A percentile compares a stretch with the other conserved stretches of the same genome.
Conservation (phyloP, 179 eudicot genomes). For the Pouteria campechiana region DNA sequence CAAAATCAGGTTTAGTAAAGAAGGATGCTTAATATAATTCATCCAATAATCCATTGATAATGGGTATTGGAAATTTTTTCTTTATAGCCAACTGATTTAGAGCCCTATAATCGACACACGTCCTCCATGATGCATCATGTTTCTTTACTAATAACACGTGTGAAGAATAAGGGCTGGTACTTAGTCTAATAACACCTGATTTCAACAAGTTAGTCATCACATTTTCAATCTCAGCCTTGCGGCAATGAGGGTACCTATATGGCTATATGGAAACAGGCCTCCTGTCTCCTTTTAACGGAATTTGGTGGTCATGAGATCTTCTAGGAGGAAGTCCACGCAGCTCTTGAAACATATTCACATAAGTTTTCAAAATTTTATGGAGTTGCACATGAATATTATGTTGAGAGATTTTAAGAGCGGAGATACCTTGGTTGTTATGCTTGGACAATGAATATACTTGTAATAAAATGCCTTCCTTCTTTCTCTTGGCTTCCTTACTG, state of each 20-base stretch:
- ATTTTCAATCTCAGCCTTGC: background rate
- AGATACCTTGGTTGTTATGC: background rate
- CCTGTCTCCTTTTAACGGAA: background rate
- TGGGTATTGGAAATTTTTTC: background rate
- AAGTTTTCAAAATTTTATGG: background rate
- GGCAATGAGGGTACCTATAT: background rate
- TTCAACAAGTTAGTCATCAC: background rate
- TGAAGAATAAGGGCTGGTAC: background rate
- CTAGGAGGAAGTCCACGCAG: background rate
- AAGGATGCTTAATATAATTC: background rate
- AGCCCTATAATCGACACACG: constrained; percentile 1
- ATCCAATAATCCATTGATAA: background rate
- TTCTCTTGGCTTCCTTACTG: too few relatives aligned
- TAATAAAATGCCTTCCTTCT: too few relatives aligned
- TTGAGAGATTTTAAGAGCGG: background rate
- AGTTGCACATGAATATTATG: background rate
- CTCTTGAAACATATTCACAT: background rate
- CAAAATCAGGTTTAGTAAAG: background rate
- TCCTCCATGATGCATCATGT: background rate
- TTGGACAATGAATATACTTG: too few relatives aligned
- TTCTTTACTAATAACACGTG: background rate
- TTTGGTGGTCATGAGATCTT: background rate
- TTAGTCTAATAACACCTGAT: background rate
- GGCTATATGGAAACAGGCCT: background rate
- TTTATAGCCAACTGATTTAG: background rate